Percentiles rank a stretch among this genome's conserved stretches.
Conservation (phyloP, 352 stramenopile species). For the Phytophthora podocarpi region DNA sequence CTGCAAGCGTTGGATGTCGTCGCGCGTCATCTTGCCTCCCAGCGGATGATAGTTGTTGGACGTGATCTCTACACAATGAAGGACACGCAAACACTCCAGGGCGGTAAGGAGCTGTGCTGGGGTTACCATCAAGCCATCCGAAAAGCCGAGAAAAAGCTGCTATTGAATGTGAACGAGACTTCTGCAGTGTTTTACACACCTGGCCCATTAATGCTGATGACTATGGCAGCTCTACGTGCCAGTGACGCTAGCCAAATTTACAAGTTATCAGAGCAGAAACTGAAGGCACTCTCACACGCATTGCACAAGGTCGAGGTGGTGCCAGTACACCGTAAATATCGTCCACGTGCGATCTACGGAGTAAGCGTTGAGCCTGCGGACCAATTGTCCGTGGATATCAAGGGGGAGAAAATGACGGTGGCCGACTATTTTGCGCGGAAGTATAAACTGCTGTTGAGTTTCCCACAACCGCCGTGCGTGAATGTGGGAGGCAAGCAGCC, state of each 20-base stretch:
- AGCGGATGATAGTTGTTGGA: slow-evolving; percentile 51
- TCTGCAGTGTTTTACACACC: slow-evolving; percentile 58
- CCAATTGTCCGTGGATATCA: slow-evolving; percentile 43
- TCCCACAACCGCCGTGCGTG: slow-evolving; percentile 57
- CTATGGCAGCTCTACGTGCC: slow-evolving; percentile 31
- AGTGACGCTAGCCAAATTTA: slow-evolving; percentile 24
- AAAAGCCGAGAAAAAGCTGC: slow-evolving; percentile 39
- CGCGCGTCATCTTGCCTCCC: slow-evolving; percentile 41
- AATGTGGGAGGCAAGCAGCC: slow-evolving; percentile 56
- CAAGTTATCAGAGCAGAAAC: slow-evolving; percentile 31
- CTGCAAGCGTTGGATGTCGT: slow-evolving; percentile 63
- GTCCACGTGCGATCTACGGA: slow-evolving; percentile 46
- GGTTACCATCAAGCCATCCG: slow-evolving; percentile 69
- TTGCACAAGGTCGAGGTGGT: slow-evolving; percentile 49
- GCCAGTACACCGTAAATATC: slow-evolving; percentile 52
- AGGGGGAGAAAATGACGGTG: slow-evolving; percentile 47
- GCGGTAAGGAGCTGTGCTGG: slow-evolving; percentile 63
- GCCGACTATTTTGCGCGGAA: slow-evolving; percentile 48
- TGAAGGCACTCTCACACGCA: slow-evolving; percentile 25
- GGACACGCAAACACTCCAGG: slow-evolving; percentile 45
- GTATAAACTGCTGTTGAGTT: slow-evolving; percentile 36
- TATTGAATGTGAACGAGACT: slow-evolving; percentile 66
- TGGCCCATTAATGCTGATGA: slow-evolving; percentile 44
- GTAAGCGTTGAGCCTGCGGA: slow-evolving; percentile 45
- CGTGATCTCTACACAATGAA: slow-evolving; percentile 67